These are phyloP conservation scores for Phytophthora niederhauseri DNA, from an alignment of 352 stramenopile species.

Conservation along the genomic window DNA sequence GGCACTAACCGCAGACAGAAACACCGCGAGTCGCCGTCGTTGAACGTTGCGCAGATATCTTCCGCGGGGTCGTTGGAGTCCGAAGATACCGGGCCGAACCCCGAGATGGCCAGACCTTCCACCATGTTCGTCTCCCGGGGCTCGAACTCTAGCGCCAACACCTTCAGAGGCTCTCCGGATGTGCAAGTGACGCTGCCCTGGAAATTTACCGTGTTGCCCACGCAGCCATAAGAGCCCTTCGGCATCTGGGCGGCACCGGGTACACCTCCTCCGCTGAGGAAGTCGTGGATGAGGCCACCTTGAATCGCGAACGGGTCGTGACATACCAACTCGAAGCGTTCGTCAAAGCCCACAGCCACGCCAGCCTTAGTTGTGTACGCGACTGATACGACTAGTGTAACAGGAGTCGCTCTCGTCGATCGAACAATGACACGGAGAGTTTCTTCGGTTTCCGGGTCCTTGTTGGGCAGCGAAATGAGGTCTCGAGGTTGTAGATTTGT, in stretches of 20 bases:
- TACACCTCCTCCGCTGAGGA: constrained; percentile 50
- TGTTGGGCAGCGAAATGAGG: constrained; percentile 43
- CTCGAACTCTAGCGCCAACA: constrained; percentile 67
- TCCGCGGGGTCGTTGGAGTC: constrained; percentile 15
- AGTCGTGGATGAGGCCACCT: constrained; percentile 69
- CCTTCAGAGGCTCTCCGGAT: constrained; percentile 53
- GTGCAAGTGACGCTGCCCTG: constrained; percentile 60
- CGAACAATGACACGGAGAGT: constrained; percentile 65
- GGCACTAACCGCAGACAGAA: constrained; percentile 70
- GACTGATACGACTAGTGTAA: constrained; percentile 57
- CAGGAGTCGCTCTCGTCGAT: constrained; percentile 43
- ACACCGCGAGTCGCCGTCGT: constrained; percentile 61
- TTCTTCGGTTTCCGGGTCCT: constrained; percentile 47
- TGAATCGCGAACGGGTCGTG: constrained; percentile 64
- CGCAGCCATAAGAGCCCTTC: constrained; percentile 60
- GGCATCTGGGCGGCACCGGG: constrained; percentile 30
- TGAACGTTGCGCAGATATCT: constrained; percentile 48
- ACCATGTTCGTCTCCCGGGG: constrained; percentile 41
- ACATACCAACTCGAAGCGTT: constrained; percentile 69
- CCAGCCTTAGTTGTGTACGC: constrained; percentile 73
- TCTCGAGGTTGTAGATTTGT: constrained; percentile 58
- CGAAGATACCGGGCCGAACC: constrained; percentile 39
- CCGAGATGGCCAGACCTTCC: constrained; percentile 41
- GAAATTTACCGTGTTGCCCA: constrained; percentile 70
- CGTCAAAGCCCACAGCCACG: constrained; percentile 66